Evolutionary conservation across 2,329 filamentous ascomycete species (phyloP).

Genomic region (Nemania sp.): DNA sequence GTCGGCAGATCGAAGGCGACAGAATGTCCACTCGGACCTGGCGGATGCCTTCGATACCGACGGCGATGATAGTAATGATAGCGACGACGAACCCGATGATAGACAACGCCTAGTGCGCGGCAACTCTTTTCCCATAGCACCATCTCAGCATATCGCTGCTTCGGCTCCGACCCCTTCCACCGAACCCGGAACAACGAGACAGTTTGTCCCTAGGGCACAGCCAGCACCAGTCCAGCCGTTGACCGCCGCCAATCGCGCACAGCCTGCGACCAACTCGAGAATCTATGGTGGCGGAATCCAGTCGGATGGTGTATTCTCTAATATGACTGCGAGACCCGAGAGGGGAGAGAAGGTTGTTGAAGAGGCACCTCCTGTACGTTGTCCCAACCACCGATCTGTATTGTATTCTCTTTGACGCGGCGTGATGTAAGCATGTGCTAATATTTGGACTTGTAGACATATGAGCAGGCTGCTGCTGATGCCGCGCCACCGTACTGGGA

Average conservation of each 20-base stretch:
- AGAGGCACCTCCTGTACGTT: conserved; percentile 91
- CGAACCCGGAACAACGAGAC: conserved; percentile 36
- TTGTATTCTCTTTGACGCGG: not conserved
- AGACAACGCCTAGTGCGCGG: conserved; percentile 86
- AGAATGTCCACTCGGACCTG: conserved; percentile 78
- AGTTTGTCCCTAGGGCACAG: conserved; percentile 34
- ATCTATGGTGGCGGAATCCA: conserved; percentile 80
- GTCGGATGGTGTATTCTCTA: conserved; percentile 96
- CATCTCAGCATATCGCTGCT: conserved; percentile 38
- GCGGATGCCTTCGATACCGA: conserved; percentile 93
- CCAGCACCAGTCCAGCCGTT: conserved; percentile 48
- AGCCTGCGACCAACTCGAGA: conserved; percentile 51
- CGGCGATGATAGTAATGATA: conserved; percentile 76
- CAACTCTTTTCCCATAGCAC: conserved; percentile 56
- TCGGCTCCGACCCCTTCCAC: conserved; percentile 36
- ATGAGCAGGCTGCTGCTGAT: conserved; percentile 97
- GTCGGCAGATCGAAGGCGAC: conserved; percentile 65
- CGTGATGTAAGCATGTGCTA: conserved; percentile 29
- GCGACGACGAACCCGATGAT: conserved; percentile 81
- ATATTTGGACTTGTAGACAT: conserved; percentile 74
- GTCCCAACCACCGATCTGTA: not conserved
- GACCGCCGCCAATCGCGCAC: conserved; percentile 45
- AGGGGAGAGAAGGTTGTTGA: conserved; percentile 80
- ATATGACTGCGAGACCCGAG: conserved; percentile 90
- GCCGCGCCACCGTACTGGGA: conserved; percentile 98